These are phyloP conservation scores for Meripilus lineatus DNA, from an alignment of 1,284 basidiomycete genomes.

Conservation along the genomic window DNA sequence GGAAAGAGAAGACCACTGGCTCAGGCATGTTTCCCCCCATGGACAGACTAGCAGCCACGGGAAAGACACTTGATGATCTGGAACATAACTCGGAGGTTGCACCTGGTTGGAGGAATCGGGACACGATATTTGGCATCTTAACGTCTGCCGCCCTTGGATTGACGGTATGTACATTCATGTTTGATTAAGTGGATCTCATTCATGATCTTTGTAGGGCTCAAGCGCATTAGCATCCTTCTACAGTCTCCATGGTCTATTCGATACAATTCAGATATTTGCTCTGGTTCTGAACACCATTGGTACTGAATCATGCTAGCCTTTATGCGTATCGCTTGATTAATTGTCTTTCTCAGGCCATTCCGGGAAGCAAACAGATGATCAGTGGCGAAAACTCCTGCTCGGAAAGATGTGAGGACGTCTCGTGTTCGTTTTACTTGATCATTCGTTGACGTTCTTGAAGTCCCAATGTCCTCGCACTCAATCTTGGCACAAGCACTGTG, in stretches of 20 bases:
- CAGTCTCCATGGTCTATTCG: constrained; percentile 61
- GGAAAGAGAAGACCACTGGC: constrained; percentile 16
- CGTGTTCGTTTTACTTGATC: constrained; percentile 5
- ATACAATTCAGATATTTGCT: constrained; percentile 67
- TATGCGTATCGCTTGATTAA: too few relatives aligned
- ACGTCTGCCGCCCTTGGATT: constrained; percentile 42
- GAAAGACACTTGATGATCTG: constrained; percentile 50
- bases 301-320: constrained; percentile 20
- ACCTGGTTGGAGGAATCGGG: constrained; percentile 52
- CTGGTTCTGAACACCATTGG: constrained; percentile 62
- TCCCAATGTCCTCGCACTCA: constrained; percentile 66
- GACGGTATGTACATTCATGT: constrained; percentile 36
- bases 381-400: constrained; percentile 55
- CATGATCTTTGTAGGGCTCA: constrained; percentile 44
- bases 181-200: constrained; percentile 3
- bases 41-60: constrained; percentile 45
- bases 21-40: constrained; percentile 55
- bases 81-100: constrained; percentile 45
- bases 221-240: constrained; percentile 63
- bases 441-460: constrained; percentile 30
- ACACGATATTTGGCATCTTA: constrained; percentile 41
- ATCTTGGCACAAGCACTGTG: constrained; percentile 52
- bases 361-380: constrained; percentile 31
- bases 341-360: too few relatives aligned
- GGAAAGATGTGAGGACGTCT: constrained; percentile 53